These are phyloP conservation scores for Polychaeton citri DNA, from an alignment of 2,329 filamentous ascomycete genomes.

Conservation along the genomic window DNA sequence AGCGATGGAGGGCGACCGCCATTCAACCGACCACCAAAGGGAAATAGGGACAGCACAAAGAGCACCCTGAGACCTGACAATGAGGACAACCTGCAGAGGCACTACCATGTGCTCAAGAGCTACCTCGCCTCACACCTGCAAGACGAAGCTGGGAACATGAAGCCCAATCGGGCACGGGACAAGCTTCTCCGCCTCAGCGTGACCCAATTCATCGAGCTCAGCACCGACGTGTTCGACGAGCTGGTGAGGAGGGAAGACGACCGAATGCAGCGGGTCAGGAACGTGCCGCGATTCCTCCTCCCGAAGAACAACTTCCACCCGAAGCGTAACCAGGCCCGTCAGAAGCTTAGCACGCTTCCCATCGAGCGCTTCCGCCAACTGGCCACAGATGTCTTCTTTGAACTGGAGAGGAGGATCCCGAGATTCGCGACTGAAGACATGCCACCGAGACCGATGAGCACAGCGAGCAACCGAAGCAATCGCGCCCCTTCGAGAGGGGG, in stretches of 20 bases:
- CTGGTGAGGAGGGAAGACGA: constrained; percentile 70
- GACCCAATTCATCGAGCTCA: constrained; percentile 93
- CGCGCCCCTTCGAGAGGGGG: constrained; percentile 16
- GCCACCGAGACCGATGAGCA: constrained; percentile 50
- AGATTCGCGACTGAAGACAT: constrained; percentile 60
- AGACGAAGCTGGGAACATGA: constrained; percentile 61
- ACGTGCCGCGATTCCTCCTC: constrained; percentile 57
- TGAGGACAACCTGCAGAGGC: constrained; percentile 62
- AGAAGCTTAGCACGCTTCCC: constrained; percentile 83
- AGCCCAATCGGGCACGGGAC: constrained; percentile 80
- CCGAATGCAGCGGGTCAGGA: constrained; percentile 31
- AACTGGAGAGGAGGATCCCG: constrained; percentile 81
- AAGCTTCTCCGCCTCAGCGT: constrained; percentile 81
- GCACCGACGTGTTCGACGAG: constrained; percentile 95
- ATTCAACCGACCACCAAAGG: constrained; percentile 9
- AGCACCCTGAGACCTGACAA: constrained; percentile 31
- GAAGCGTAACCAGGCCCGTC: constrained; percentile 93
- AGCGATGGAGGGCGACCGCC: constrained; percentile 52
- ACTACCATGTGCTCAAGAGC: constrained; percentile 66
- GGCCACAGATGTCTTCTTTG: constrained; percentile 90
- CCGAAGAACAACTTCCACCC: constrained; percentile 88
- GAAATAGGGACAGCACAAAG: constrained; percentile 37
- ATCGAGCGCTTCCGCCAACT: constrained; percentile 79
- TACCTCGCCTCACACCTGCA: constrained; percentile 59
- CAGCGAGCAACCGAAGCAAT: constrained; percentile 35